Conservation (phyloP, 768 basidiomycete genomes). For the Rhizopogon rudus region DNA sequence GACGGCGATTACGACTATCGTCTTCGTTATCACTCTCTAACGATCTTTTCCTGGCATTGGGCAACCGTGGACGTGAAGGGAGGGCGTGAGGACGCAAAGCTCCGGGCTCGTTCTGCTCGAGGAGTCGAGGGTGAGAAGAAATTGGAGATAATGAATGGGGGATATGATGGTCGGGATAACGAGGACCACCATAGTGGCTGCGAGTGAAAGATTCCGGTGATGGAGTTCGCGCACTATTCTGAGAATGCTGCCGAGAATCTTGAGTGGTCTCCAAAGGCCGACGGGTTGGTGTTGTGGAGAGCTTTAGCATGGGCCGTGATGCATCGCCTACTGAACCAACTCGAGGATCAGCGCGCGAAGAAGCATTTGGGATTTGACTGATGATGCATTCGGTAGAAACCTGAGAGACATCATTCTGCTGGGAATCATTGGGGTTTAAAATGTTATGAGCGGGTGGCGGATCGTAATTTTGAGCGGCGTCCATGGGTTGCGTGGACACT, state of each 20-base stretch:
- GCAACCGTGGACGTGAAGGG: slow-evolving; percentile 8
- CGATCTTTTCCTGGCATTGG: slow-evolving; percentile 15
- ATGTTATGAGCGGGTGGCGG: slow-evolving; percentile 19
- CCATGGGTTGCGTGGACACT: background rate
- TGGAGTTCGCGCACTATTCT: background rate
- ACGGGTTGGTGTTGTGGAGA: background rate
- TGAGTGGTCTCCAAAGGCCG: slow-evolving; percentile 6
- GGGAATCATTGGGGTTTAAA: slow-evolving; percentile 7
- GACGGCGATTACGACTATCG: slow-evolving; percentile 15
- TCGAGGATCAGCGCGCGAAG: background rate
- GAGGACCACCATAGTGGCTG: slow-evolving; percentile 3
- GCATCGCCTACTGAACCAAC: background rate
- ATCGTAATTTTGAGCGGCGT: background rate
- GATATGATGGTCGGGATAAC: slow-evolving; percentile 5
- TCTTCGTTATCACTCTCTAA: slow-evolving; percentile 18
- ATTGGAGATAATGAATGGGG: slow-evolving; percentile 2
- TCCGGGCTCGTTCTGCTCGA: background rate
- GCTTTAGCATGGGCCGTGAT: background rate
- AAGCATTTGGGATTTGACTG: background rate
- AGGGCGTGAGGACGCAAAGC: background rate
- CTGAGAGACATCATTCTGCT: background rate
- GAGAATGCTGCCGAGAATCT: background rate
- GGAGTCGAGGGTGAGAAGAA: background rate
- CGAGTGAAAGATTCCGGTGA: slow-evolving; percentile 7
- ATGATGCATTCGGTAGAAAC: background rate